Evolutionary conservation across 371 early-diverging fungal species (phyloP), one percentile per base, ranked within the genome.

Genomic region (Rhizopus microsporus): DNA sequence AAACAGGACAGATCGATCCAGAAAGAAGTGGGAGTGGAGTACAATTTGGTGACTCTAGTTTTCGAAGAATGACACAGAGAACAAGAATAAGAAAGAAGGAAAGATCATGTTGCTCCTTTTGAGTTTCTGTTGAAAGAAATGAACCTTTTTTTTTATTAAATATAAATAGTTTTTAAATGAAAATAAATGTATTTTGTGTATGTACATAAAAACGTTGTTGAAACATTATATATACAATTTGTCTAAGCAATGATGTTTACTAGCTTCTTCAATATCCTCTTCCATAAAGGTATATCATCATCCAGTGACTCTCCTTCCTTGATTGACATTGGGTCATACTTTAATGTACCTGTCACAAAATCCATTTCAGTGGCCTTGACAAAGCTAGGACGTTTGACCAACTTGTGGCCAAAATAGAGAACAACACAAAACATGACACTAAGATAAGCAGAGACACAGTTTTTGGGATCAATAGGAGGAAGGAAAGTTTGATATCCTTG

Each of bases 1-100:
- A 84, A 51, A 84, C 82, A 52, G 84, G 84, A 64, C 82, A 84
- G 66, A 80, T 84, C 51, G 84, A 84, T 63, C 84, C 84, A 34
- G 84, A 84, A 45, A 70, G 81, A 50, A 82, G 81, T 59, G 84
- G 84, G 47, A 82, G 81, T 43, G 84, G 84, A 16, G 82, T 84
- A 37, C 84, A 84, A 35, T 84, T 82, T 63, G 84, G 84, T 6
- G 84, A 84, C 57, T 84, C 84, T 9, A 81, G 81, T 51, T 59
- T 84, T 59, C 60, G 84, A 54, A 65, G 84, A 60, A 84, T 84
- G 80, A 72, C 84, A 10, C 84, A 84, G 60, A 72, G 82, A 57
- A 82, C 75, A 55, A 69, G 84, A 47, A 74, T 72, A 42, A 69
- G 69, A 37, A 80, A 71, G 57, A 82, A 82, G 62, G 82, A 80